Conservation (phyloP, 2,329 filamentous ascomycete genomes). For the Stenocarpella maydis region DNA sequence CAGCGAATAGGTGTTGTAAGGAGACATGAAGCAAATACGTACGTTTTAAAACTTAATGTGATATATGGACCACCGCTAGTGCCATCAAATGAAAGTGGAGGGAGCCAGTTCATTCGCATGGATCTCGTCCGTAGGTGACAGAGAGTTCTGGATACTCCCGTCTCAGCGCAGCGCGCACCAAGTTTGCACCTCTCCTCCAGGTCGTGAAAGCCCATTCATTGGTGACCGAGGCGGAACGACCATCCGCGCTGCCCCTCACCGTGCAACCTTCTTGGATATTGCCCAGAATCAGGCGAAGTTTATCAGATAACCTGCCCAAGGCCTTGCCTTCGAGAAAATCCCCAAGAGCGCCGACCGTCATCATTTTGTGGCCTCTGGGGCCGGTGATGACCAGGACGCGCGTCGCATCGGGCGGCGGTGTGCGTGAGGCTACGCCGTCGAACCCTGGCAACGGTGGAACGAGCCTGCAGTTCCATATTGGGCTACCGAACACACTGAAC, state of each 20-base stretch:
- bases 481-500: background rate
- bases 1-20: too few relatives aligned
- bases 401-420: background rate
- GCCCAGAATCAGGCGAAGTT: too few relatives aligned
- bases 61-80: too few relatives aligned
- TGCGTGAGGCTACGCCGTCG: background rate
- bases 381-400: background rate
- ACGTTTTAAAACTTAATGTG: too few relatives aligned
- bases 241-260: background rate
- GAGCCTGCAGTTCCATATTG: background rate
- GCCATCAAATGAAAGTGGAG: background rate
- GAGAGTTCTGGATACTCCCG: background rate
- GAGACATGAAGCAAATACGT: too few relatives aligned
- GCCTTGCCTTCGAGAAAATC: background rate
- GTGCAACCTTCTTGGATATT: background rate
- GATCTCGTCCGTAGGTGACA: background rate
- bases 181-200: background rate
- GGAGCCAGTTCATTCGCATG: background rate
- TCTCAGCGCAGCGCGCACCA: background rate
- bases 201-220: background rate
- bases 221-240: background rate
- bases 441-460: fast-evolving
- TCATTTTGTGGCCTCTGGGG: background rate
- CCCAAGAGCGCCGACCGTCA: background rate
- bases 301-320: background rate